These are phyloP conservation scores for Cardamine chenopodiifolia DNA, from an alignment of 345 rosid species.

Conservation along the genomic window DNA sequence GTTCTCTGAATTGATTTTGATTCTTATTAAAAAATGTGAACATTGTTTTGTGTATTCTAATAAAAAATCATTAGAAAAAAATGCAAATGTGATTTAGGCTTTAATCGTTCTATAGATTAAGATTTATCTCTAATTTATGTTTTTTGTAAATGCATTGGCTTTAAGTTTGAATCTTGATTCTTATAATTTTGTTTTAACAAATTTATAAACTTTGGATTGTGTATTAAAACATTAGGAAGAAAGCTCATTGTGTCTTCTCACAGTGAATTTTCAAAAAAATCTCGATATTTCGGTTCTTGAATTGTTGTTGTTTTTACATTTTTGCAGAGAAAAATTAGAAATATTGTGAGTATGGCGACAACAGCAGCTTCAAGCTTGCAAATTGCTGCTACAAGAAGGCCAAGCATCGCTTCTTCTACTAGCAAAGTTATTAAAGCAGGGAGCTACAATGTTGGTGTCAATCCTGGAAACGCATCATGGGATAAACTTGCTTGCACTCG, in stretches of 20 bases:
- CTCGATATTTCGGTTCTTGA: not conserved
- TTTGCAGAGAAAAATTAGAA: conserved; percentile 25
- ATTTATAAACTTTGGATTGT: not conserved
- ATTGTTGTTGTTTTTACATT: conserved; percentile 5
- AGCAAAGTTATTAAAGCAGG: conserved; percentile 50
- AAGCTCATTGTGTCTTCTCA: conserved; percentile 1
- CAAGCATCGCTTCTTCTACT: conserved; percentile 54
- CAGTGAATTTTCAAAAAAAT: not conserved
- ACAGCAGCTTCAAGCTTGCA: conserved; percentile 63
- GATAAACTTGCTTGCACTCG: conserved; percentile 51
- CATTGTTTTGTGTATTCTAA: conserved; percentile 6
- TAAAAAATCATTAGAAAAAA: conserved; percentile 23
- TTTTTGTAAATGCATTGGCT: not conserved
- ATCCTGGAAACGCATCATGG: conserved; percentile 52
- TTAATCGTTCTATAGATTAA: not conserved
- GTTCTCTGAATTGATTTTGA: conserved; percentile 17
- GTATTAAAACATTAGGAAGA: conserved; percentile 12
- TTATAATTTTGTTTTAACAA: not conserved
- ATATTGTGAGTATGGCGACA: conserved; percentile 58
- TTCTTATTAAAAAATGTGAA: not conserved
- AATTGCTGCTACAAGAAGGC: conserved; percentile 53
- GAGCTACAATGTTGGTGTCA: conserved; percentile 44
- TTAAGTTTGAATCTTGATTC: conserved; percentile 19
- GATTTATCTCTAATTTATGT: not conserved
- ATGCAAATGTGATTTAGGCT: not conserved